phyloP scores from a whole-genome alignment of 2,329 filamentous ascomycete genomes.

The Hortaea werneckii region DNA sequence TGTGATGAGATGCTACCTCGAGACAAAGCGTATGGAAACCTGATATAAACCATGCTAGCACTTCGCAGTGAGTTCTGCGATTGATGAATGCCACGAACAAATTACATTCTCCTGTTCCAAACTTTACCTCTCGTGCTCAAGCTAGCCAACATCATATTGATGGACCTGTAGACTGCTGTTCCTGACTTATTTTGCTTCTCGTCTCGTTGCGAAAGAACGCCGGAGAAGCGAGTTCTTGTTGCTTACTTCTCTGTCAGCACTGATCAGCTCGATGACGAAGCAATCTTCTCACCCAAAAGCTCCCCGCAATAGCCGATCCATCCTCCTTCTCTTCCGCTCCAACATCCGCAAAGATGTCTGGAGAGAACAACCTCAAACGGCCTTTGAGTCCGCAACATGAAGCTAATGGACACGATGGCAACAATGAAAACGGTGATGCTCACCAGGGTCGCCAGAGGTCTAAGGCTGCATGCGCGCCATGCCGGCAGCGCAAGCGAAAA shows the following conservation, averaged over 20 bases:
- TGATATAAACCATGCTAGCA: neutral
- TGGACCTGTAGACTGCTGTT: too few species aligned
- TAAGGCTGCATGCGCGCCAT: constrained; percentile 26
- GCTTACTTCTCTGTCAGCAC: too few species aligned
- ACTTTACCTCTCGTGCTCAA: too few species aligned
- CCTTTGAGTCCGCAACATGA: constrained; percentile 16
- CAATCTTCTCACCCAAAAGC: neutral
- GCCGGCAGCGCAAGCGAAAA: constrained; percentile 18
- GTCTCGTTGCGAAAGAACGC: too few species aligned
- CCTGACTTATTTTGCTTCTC: too few species aligned
- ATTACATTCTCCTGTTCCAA: too few species aligned
- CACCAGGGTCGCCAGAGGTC: constrained; percentile 22
- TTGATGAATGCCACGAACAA: neutral
- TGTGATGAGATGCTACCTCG: constrained; percentile 15
- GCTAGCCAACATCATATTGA: too few species aligned
- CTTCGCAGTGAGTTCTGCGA: neutral
- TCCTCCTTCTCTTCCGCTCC: neutral
- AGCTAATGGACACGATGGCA: neutral
- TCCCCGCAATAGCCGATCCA: neutral
- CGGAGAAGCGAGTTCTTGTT: too few species aligned
- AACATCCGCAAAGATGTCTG: constrained; percentile 2
- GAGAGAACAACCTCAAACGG: constrained; percentile 11
- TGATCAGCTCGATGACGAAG: neutral
- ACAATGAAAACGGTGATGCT: constrained; percentile 4
- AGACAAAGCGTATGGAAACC: constrained; percentile 9